Conservation (phyloP, 164 flowering plant species). For the Piper longum region DNA sequence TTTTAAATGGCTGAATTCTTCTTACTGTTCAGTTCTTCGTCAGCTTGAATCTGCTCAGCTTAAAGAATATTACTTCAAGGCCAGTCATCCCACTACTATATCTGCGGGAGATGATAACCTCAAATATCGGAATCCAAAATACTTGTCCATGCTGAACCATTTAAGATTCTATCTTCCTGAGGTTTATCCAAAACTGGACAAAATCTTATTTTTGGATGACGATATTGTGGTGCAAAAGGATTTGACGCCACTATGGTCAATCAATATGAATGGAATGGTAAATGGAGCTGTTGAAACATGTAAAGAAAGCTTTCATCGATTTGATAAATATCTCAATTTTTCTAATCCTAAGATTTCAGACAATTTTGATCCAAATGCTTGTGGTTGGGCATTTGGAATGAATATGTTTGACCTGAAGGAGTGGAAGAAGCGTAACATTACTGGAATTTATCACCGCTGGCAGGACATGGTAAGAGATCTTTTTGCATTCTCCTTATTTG, state of each 20-base stretch:
- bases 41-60: constrained; percentile 82
- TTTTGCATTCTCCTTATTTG: background rate
- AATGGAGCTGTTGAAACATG: constrained; percentile 98
- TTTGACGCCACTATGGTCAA: constrained; percentile 73
- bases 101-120: constrained; percentile 72
- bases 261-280: constrained; percentile 82
- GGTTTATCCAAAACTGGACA: constrained; percentile 82
- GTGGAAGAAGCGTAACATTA: constrained; percentile 77
- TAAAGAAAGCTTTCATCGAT: constrained; percentile 90
- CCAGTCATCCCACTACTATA: constrained; percentile 56
- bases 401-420: constrained; percentile 84
- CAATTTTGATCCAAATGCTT: constrained; percentile 80
- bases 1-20: constrained; percentile 93
- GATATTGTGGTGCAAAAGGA: constrained; percentile 97
- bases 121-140: constrained; percentile 91
- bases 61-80: constrained; percentile 82
- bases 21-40: constrained; percentile 85
- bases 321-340: constrained; percentile 92
- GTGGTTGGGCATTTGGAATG: constrained; percentile 99
- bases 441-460: constrained; percentile 91
- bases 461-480: constrained; percentile 55
- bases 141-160: constrained; percentile 94
- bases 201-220: constrained; percentile 90
- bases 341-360: constrained; percentile 63
- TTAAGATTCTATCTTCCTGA: constrained; percentile 95